Evolutionary conservation across 805 yeast species (phyloP), one percentile per base, ranked within the genome.

Genomic region (Ogataea nonfermentans): DNA sequence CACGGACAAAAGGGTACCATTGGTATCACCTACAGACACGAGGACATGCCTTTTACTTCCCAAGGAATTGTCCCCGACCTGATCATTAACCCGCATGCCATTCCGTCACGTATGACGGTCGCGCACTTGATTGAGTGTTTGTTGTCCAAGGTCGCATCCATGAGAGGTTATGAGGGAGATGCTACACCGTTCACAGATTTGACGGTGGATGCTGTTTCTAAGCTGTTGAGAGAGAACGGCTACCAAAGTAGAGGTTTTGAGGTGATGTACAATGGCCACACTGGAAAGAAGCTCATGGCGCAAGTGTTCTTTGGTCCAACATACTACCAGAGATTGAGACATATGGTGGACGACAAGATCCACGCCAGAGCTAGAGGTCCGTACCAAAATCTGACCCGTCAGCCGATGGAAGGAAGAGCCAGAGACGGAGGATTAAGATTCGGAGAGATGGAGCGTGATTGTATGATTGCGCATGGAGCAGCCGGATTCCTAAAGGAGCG

Each of bases 1-100:
- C 99, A 93, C 75, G 99, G 99, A 64, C 99, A 93, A 69, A 93
- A 93, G 72, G 99, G 99, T 83, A 93, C 99, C 14, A 90, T 93
- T 66, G 99, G 99, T 81, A 93, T 93, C 48, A 93, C 99, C 0
- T 93, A 91, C 63, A 79, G 97, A 63, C 93, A 91, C 63, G 99
- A 93, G 66, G 99, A 93, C 63, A 91, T 93, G 98, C 99, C 99
- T 20, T 93, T 93, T 64, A 82, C 95, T 7, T 74, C 87, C 3
- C 95, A 91, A 64, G 99, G 99, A 65, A 67, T 91, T 61, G 97
- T 91, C 26, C 99, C 99, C 6, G 99, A 93, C 69, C 74, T 93
- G 61, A 88, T 93, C 57, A 93, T 93, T 63, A 93, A 93, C 65
- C 99, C 99, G 2, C 99, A 93, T 68, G 99, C 98, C 61, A 93